Percentiles rank a stretch among this genome's conserved stretches.
Evolutionary conservation across 2,329 filamentous ascomycete species (phyloP).

Genomic region (Teratosphaeria nubilosa): DNA sequence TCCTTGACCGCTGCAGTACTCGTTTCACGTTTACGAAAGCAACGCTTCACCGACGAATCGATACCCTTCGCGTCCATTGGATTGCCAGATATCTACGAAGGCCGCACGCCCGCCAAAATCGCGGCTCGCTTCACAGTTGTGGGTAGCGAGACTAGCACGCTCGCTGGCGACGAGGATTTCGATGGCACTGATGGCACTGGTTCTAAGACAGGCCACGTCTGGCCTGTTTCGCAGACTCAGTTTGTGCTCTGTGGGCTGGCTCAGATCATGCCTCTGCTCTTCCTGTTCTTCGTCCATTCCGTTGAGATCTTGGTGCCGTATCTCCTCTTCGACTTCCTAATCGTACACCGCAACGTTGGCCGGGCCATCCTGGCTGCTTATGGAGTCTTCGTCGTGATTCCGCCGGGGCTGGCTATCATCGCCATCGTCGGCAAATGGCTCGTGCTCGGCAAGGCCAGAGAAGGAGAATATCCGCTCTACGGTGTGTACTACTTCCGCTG

Average conservation of each 20-base stretch:
- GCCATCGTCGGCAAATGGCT: slow-evolving; percentile 45
- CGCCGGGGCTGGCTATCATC: slow-evolving; percentile 17
- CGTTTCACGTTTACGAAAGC: slow-evolving; percentile 11
- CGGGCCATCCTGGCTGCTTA: slow-evolving; percentile 13
- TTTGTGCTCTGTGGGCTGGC: slow-evolving; percentile 15
- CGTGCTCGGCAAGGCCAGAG: slow-evolving; percentile 42
- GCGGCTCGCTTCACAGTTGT: slow-evolving; percentile 8
- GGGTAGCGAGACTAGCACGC: slow-evolving; percentile 5
- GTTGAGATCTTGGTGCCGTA: slow-evolving; percentile 17
- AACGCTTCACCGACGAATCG: slow-evolving; percentile 4
- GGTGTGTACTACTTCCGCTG: slow-evolving; percentile 47
- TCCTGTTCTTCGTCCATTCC: slow-evolving; percentile 15
- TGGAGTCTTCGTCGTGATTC: slow-evolving; percentile 11
- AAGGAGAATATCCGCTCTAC: slow-evolving; percentile 49
- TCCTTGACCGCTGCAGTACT: slow-evolving; percentile 5
- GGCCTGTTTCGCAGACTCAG: slow-evolving; percentile 9
- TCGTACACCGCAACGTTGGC: slow-evolving; percentile 5
- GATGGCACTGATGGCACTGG: slow-evolving; percentile 9
- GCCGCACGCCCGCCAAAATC: slow-evolving; percentile 12
- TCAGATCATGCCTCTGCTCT: slow-evolving; percentile 13
- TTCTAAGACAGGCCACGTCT: slow-evolving; percentile 10
- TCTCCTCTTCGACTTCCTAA: slow-evolving; percentile 13
- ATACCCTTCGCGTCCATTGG: slow-evolving; percentile 15
- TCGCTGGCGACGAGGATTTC: slow-evolving; percentile 3
- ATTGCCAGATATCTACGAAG: slow-evolving; percentile 17